Conservation (phyloP, 1,139 yeast species). For the Protomyces inouyei region DNA sequence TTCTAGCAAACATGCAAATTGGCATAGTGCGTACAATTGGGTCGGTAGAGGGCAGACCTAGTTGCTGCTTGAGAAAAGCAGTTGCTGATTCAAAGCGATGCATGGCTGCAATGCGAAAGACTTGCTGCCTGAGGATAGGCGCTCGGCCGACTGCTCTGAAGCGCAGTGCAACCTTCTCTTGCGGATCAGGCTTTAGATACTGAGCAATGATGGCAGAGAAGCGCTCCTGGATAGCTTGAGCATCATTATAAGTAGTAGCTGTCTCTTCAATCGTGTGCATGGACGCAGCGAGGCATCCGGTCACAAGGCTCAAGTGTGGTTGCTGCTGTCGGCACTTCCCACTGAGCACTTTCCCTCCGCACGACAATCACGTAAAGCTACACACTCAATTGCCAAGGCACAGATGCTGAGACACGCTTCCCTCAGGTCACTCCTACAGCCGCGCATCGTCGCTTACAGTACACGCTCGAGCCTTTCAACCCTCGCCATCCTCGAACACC, state of each 20-base stretch:
- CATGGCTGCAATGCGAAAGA: conserved; percentile 39
- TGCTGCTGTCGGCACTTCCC: too few relatives aligned
- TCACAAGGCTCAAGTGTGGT: too few relatives aligned
- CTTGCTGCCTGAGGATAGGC: conserved; percentile 39
- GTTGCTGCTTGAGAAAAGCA: conserved; percentile 40
- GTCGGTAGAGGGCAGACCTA: conserved; percentile 36
- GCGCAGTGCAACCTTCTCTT: conserved; percentile 34
- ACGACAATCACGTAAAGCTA: too few relatives aligned
- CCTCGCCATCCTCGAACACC: conserved; percentile 28
- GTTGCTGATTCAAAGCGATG: conserved; percentile 42
- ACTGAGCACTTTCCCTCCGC: too few relatives aligned
- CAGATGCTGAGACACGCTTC: background rate
- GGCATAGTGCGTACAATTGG: conserved; percentile 45
- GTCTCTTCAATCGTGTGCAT: background rate
- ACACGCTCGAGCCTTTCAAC: conserved; percentile 12
- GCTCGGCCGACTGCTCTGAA: conserved; percentile 45
- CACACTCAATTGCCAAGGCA: too few relatives aligned
- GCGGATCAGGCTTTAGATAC: background rate
- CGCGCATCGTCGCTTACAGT: background rate
- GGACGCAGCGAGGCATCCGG: too few relatives aligned
- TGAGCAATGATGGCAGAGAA: background rate
- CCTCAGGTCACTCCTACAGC: background rate
- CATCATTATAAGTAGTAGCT: background rate
- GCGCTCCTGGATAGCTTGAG: background rate
- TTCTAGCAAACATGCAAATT: conserved; percentile 31